phyloP scores from a whole-genome alignment of 2,329 filamentous ascomycete genomes.

The Didymosphaeria variabile region DNA sequence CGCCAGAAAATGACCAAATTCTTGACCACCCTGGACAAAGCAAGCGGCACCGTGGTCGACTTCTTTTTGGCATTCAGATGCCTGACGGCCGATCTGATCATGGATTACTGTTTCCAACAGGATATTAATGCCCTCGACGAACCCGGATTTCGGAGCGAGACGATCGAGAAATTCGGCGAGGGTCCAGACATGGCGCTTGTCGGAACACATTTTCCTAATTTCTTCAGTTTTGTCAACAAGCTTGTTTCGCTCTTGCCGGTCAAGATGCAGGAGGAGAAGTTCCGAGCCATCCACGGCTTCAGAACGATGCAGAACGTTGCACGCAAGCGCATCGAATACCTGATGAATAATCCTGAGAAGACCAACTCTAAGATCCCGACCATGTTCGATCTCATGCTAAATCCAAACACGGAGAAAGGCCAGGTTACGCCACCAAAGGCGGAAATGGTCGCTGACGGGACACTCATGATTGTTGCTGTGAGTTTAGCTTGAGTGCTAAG shows the following conservation, averaged over 20 bases:
- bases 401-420: slow-evolving; percentile 9
- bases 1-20: slow-evolving; percentile 21
- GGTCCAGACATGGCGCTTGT: slow-evolving; percentile 19
- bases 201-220: slow-evolving; percentile 19
- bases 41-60: slow-evolving; percentile 19
- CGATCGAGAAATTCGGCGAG: background rate
- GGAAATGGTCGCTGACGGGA: slow-evolving; percentile 28
- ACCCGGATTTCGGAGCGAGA: too few species aligned
- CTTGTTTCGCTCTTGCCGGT: slow-evolving; percentile 21
- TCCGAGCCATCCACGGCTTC: slow-evolving; percentile 21
- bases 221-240: slow-evolving; percentile 16
- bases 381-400: too few species aligned
- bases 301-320: slow-evolving; percentile 21
- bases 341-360: background rate
- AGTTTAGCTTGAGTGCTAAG: too few species aligned
- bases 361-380: too few species aligned
- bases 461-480: slow-evolving; percentile 27
- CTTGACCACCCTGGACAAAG: slow-evolving; percentile 16
- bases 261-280: slow-evolving; percentile 14
- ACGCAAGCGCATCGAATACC: slow-evolving; percentile 18
- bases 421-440: slow-evolving; percentile 18
- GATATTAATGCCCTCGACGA: slow-evolving; percentile 19
- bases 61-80: slow-evolving; percentile 26
- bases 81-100: slow-evolving; percentile 24
- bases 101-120: slow-evolving; percentile 28